Evolutionary conservation across 2,329 filamentous ascomycete species (phyloP).

Genomic region (Penicillium polonicum): DNA sequence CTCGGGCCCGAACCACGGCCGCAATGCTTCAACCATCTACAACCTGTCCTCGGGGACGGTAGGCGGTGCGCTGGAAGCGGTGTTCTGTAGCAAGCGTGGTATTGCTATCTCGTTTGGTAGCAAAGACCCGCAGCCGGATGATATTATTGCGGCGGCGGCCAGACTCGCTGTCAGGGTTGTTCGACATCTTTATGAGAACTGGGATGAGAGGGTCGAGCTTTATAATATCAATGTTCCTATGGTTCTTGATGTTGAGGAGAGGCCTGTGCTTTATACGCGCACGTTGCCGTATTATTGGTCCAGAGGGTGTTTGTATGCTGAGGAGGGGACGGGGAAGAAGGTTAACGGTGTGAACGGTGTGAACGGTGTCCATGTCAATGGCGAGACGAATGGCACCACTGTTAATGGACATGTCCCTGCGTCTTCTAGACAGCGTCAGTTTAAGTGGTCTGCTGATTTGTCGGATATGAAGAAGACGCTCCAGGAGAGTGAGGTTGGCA

Average conservation of each 20-base stretch:
- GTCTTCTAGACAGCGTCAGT: conserved; percentile 71
- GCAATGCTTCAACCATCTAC: conserved; percentile 76
- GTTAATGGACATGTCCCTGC: conserved; percentile 5
- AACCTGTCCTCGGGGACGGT: conserved; percentile 72
- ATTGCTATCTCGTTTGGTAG: conserved; percentile 86
- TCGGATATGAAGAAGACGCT: conserved; percentile 82
- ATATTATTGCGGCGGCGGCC: conserved; percentile 71
- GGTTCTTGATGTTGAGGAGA: conserved; percentile 65
- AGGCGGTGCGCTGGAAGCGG: conserved; percentile 73
- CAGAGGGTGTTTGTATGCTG: conserved; percentile 74
- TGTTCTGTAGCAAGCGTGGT: conserved; percentile 63
- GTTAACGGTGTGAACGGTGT: conserved; percentile 38
- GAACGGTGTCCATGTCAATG: conserved; percentile 7
- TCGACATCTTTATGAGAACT: conserved; percentile 69
- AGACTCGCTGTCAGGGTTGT: conserved; percentile 70
- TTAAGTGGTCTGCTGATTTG: conserved; percentile 85
- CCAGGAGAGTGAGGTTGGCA: conserved; percentile 70
- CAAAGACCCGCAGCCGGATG: conserved; percentile 71
- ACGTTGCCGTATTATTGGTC: conserved; percentile 87
- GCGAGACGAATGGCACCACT: background rate
- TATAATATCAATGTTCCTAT: conserved; percentile 87
- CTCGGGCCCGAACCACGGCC: conserved; percentile 74
- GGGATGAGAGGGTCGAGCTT: conserved; percentile 69
- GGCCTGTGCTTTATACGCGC: conserved; percentile 71
- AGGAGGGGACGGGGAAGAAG: conserved; percentile 56